Base-by-base conservation (phyloP, 2,329 filamentous ascomycete species). In the Pestalotiopsis sp. region DNA sequence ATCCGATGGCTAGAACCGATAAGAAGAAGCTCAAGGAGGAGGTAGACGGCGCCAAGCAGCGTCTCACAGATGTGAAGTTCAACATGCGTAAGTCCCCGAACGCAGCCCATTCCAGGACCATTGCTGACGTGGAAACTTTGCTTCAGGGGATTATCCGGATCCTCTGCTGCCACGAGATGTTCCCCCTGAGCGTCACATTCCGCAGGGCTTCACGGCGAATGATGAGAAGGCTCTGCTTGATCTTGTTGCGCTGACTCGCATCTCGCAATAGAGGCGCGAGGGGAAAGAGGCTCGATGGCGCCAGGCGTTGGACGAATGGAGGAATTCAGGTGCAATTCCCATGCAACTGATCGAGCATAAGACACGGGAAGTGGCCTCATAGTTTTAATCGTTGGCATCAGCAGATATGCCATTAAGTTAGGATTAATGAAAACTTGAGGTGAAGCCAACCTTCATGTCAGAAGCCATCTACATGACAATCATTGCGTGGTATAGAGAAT, bases 31-130 rank as follows among this genome's bases (percentile, higher is more conserved):
- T 77, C 66, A 81, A 75, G 60, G 84, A 87, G 7, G 85, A 87
- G 59, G 77, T 75, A 52, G 82, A 86, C 4, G 66, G 70, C 4
- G 73, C 76, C 11, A 82, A 79, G 58, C 68, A 77, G 2, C 81
- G 75, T 23, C 79, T 88, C 0, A 68, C 76, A 1, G 85, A 88
- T 70, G 79, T 80, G 58, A 79, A 80, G 11, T 87, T 87, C 72
- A 83, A 81, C 66, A 80, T 82, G 5, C 77, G 86, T 87, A 75
- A 72, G 82, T 25, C 38, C 27, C 23, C 6, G 45, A 36, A 36
- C 7, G 31, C 7, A 36, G 7, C 31, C 31, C 31, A 9, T 9
- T 36, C 31, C 31, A 9, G 31, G 7, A 36, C 6, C 0, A 1
- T 36, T 36, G 31, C 31, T 36, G 31, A 36, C 31, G 36, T 55